These are phyloP conservation scores for Xerocomellus dryophilus DNA, from an alignment of 768 basidiomycete genomes.

Conservation along the genomic window DNA sequence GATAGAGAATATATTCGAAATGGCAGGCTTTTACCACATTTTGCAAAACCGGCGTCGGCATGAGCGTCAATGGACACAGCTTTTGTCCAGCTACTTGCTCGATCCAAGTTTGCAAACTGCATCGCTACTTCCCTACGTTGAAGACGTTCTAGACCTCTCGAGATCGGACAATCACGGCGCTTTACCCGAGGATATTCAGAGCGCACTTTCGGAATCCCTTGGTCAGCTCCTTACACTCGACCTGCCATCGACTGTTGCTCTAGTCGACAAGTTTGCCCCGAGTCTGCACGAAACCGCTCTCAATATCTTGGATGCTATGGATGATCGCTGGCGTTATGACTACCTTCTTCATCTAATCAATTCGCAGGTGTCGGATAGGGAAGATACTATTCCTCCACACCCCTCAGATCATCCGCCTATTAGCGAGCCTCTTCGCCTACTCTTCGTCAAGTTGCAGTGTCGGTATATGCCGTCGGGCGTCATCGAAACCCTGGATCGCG, in stretches of 20 bases:
- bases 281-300: conserved; percentile 64
- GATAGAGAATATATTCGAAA: conserved; percentile 66
- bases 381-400: conserved; percentile 24
- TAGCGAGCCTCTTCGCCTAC: conserved; percentile 48
- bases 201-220: conserved; percentile 55
- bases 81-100: conserved; percentile 70
- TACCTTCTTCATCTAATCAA: conserved; percentile 79
- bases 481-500: conserved; percentile 55
- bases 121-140: conserved; percentile 64
- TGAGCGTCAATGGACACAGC: conserved; percentile 70
- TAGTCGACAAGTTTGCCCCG: conserved; percentile 71
- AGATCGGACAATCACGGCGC: conserved; percentile 44
- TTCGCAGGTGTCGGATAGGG: conserved; percentile 42
- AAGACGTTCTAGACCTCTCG: conserved; percentile 55
- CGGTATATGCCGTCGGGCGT: conserved; percentile 62
- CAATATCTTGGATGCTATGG: conserved; percentile 41
- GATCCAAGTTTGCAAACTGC: conserved; percentile 61
- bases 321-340: conserved; percentile 56
- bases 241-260: conserved; percentile 62
- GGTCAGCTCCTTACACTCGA: conserved; percentile 60
- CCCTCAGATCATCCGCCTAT: conserved; percentile 42
- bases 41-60: conserved; percentile 76
- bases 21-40: conserved; percentile 89
- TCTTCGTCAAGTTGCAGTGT: conserved; percentile 74
- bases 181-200: conserved; percentile 55